A percentile compares a stretch with the other conserved stretches of the same genome.
Evolutionary conservation across 495 filamentous ascomycete species (phyloP).

Genomic region (Stereocaulon alpinum): DNA sequence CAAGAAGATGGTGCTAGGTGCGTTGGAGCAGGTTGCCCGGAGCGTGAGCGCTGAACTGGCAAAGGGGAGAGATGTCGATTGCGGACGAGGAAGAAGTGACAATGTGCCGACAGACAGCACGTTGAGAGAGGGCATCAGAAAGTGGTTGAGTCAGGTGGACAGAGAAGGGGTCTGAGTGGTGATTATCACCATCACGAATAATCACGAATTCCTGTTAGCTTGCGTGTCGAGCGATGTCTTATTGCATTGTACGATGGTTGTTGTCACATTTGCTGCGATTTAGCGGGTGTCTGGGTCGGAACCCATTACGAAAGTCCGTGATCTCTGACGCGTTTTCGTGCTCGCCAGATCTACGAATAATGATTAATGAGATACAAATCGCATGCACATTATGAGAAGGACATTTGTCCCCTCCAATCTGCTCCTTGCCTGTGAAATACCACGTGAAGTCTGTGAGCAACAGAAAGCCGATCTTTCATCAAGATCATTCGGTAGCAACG

Average conservation of each 20-base stretch:
- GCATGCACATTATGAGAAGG: too few relatives aligned
- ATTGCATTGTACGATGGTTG: neutral
- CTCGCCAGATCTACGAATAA: too few relatives aligned
- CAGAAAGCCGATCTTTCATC: too few relatives aligned
- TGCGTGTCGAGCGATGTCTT: neutral
- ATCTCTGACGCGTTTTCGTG: neutral
- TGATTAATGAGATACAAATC: neutral
- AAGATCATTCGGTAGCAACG: too few relatives aligned
- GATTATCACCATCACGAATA: neutral
- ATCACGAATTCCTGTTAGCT: neutral
- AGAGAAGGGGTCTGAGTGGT: neutral
- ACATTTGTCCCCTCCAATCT: too few relatives aligned
- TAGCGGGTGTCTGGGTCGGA: neutral
- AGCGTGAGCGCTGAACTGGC: conserved; percentile 46
- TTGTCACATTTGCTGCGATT: conserved; percentile 3
- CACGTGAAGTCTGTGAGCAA: too few relatives aligned
- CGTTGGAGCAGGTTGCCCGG: conserved; percentile 54
- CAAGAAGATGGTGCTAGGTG: conserved; percentile 50
- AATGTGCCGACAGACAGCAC: conserved; percentile 40
- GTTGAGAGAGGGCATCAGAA: conserved; percentile 52
- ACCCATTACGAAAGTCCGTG: neutral
- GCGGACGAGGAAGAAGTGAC: conserved; percentile 23
- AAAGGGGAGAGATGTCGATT: conserved; percentile 31
- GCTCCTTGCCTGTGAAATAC: too few relatives aligned
- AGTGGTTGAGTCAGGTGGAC: conserved; percentile 48